Conservation (phyloP, 208 protist species). For the Acanthamoeba castellanii region DNA sequence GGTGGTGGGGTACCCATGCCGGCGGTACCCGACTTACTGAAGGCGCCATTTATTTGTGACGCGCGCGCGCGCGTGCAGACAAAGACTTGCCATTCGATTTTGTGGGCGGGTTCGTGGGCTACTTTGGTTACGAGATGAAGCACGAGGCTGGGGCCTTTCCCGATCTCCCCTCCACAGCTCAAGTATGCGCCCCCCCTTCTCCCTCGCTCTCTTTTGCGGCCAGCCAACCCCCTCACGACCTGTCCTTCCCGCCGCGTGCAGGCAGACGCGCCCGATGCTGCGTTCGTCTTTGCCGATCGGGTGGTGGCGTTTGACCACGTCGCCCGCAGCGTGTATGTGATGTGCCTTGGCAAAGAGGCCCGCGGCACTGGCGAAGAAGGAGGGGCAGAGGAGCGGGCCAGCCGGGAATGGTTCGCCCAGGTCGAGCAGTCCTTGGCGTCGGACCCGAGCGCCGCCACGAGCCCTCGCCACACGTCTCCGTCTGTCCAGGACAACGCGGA, state of each 20-base stretch:
- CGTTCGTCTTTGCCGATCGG: slow-evolving; percentile 55
- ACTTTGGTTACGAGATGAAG: slow-evolving; percentile 78
- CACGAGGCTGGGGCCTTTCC: slow-evolving; percentile 2
- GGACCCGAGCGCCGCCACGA: not conserved
- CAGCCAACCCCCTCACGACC: no score
- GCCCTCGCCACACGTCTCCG: not conserved
- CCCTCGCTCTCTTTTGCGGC: not conserved
- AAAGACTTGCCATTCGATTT: slow-evolving; percentile 59
- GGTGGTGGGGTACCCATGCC: not conserved
- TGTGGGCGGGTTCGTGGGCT: slow-evolving; percentile 33
- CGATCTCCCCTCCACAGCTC: not conserved
- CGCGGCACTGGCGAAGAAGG: not conserved
- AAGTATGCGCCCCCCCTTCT: not conserved
- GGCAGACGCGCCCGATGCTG: slow-evolving; percentile 26
- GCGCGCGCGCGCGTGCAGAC: not conserved
- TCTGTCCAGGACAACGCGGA: not conserved
- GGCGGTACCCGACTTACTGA: no score
- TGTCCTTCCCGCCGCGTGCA: not conserved
- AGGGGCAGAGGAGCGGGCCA: not conserved
- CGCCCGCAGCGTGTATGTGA: not conserved
- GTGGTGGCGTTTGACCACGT: slow-evolving; percentile 59
- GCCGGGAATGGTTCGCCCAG: not conserved
- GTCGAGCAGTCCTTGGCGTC: not conserved
- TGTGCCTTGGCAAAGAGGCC: not conserved
- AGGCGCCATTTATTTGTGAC: not conserved